Evolutionary conservation across 2,329 filamentous ascomycete species (phyloP).

Genomic region (Pleoardoris graminearum): DNA sequence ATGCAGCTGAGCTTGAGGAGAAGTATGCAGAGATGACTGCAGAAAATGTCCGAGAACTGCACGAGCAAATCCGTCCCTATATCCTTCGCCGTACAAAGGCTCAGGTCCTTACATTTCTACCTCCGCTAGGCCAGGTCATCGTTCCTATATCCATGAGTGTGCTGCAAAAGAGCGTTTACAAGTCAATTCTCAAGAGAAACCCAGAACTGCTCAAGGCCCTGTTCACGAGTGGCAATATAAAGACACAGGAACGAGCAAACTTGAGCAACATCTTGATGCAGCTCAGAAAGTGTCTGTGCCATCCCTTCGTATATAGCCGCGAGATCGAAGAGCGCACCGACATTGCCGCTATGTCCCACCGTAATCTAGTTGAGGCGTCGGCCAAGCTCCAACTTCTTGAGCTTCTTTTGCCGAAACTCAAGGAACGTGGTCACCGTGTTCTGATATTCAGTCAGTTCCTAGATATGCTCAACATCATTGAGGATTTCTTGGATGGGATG

Average conservation of each 20-base stretch:
- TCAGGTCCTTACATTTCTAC: constrained; percentile 87
- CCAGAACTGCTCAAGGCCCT: constrained; percentile 86
- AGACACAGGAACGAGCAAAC: constrained; percentile 72
- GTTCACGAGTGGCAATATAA: constrained; percentile 68
- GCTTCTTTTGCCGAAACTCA: constrained; percentile 83
- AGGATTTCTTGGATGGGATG: constrained; percentile 84
- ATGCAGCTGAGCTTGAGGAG: constrained; percentile 74
- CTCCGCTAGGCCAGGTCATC: constrained; percentile 92
- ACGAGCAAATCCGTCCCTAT: constrained; percentile 76
- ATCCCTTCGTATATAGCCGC: constrained; percentile 91
- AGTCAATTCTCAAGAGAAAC: constrained; percentile 89
- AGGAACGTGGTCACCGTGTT: constrained; percentile 83
- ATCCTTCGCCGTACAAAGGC: constrained; percentile 81
- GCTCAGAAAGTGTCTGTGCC: constrained; percentile 89
- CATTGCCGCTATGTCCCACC: constrained; percentile 65
- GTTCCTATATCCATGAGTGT: constrained; percentile 93
- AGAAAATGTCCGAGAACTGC: constrained; percentile 78
- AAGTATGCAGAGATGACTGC: constrained; percentile 78
- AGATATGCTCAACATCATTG: constrained; percentile 80
- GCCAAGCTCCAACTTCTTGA: constrained; percentile 85
- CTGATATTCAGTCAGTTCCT: constrained; percentile 97
- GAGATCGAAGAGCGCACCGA: constrained; percentile 83
- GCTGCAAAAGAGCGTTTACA: constrained; percentile 91
- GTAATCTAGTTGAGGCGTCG: constrained; percentile 87
- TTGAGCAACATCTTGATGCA: constrained; percentile 96